Evolutionary conservation across 202 grass and related monocot genomes (phyloP).

Genomic region (Schoenoplectus triqueter): DNA sequence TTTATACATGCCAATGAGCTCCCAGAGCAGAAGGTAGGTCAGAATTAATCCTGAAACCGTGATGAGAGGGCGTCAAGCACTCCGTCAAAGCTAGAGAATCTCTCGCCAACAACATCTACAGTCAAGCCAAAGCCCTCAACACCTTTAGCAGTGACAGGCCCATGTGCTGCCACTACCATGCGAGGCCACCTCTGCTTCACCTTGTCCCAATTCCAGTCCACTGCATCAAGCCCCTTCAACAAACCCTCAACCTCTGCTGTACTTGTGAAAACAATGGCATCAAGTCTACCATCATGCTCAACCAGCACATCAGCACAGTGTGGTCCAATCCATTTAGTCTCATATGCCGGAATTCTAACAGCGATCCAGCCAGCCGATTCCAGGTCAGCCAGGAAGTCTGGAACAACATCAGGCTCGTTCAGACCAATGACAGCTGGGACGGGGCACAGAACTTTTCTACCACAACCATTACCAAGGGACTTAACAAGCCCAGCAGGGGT

Average conservation of each 20-base stretch:
- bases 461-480: constrained; percentile 56
- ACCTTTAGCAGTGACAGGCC: constrained; percentile 69
- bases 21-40: not conserved
- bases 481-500: constrained; percentile 58
- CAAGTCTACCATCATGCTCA: constrained; percentile 43
- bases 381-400: constrained; percentile 55
- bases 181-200: constrained; percentile 54
- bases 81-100: constrained; percentile 74
- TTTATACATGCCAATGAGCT: not conserved
- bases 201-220: constrained; percentile 64
- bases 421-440: constrained; percentile 66
- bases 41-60: constrained; percentile 24
- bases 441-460: constrained; percentile 65
- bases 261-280: constrained; percentile 91
- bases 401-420: constrained; percentile 66
- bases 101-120: constrained; percentile 69
- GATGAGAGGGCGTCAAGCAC: constrained; percentile 60
- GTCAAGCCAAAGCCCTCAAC: constrained; percentile 58
- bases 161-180: constrained; percentile 72
- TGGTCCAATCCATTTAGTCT: constrained; percentile 67
- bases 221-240: constrained; percentile 67
- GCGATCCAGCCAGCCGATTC: constrained; percentile 59
- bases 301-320: constrained; percentile 50
- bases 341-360: constrained; percentile 59
- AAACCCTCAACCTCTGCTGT: constrained; percentile 84